Percentiles rank a stretch among this genome's conserved stretches.
Conservation (phyloP, 2,329 filamentous ascomycete genomes). For the Waltergamsia citrina region DNA sequence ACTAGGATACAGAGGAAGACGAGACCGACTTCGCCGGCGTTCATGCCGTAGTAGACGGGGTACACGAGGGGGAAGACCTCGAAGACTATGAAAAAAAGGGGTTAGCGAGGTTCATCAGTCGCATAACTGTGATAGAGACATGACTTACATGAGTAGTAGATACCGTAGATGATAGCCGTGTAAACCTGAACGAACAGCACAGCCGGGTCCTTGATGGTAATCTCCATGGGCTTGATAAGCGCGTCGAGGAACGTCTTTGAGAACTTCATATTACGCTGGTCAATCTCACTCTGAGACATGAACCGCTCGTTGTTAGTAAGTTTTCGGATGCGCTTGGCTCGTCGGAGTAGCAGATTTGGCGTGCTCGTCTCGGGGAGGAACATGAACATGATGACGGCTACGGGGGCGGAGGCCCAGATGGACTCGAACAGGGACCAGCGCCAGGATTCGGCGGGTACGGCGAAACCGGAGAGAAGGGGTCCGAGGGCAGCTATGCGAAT, state of each 20-base stretch:
- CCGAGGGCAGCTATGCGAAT: conserved; percentile 44
- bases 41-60: conserved; percentile 48
- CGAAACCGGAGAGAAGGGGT: conserved; percentile 51
- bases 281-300: conserved; percentile 54
- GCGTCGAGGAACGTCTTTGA: conserved; percentile 40
- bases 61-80: conserved; percentile 60
- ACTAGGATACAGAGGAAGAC: conserved; percentile 52
- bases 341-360: conserved; percentile 49
- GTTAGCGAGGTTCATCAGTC: no score
- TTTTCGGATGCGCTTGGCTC: conserved; percentile 51
- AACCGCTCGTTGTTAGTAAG: conserved; percentile 47
- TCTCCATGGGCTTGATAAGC: conserved; percentile 50
- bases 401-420: conserved; percentile 48
- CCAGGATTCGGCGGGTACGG: conserved; percentile 48
- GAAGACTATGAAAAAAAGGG: conserved; percentile 28
- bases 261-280: conserved; percentile 43
- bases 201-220: conserved; percentile 51
- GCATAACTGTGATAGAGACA: no score
- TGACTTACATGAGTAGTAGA: conserved; percentile 43
- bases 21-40: conserved; percentile 45
- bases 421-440: conserved; percentile 58
- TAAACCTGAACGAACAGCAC: conserved; percentile 54
- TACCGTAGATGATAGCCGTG: conserved; percentile 51
- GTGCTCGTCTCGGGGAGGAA: conserved; percentile 55
- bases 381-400: conserved; percentile 52